Evolutionary conservation across 805 yeast species (phyloP).

Genomic region (Candida tammaniensis): DNA sequence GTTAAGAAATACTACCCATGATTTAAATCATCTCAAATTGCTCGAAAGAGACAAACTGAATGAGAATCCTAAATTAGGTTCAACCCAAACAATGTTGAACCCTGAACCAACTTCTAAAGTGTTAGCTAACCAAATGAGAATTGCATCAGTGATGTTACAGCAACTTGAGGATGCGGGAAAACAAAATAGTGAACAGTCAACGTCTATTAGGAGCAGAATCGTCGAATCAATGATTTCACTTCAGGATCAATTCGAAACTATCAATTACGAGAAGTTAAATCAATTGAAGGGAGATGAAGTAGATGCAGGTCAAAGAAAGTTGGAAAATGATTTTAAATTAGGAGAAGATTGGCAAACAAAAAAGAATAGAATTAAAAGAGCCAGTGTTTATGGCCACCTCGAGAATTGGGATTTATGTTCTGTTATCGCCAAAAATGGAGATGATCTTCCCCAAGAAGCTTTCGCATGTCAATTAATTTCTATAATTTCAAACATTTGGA

Average conservation of each 20-base stretch:
- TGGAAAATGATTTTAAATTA: conserved; percentile 88
- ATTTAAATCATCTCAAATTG: conserved; percentile 1
- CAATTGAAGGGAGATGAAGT: conserved; percentile 67
- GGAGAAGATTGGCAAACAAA: conserved; percentile 94
- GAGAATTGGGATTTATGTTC: conserved; percentile 95
- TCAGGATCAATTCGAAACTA: conserved; percentile 40
- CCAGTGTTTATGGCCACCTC: conserved; percentile 79
- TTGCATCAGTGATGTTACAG: conserved; percentile 91
- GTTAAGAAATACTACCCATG: neutral
- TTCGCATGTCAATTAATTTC: conserved; percentile 94
- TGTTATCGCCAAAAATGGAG: conserved; percentile 95
- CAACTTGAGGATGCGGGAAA: conserved; percentile 79
- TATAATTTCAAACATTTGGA: conserved; percentile 85
- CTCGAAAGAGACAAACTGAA: neutral
- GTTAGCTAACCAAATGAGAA: conserved; percentile 69
- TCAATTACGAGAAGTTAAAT: conserved; percentile 30
- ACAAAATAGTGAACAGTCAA: conserved; percentile 41
- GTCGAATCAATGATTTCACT: conserved; percentile 32
- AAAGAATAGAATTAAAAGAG: conserved; percentile 71
- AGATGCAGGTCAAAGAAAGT: conserved; percentile 75
- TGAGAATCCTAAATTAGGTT: neutral
- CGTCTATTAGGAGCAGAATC: conserved; percentile 24
- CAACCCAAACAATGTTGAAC: no score
- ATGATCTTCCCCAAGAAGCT: conserved; percentile 94
- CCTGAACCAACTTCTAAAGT: neutral